Conservation (phyloP, 176 grass and related monocot species). For the Carex pumila region DNA sequence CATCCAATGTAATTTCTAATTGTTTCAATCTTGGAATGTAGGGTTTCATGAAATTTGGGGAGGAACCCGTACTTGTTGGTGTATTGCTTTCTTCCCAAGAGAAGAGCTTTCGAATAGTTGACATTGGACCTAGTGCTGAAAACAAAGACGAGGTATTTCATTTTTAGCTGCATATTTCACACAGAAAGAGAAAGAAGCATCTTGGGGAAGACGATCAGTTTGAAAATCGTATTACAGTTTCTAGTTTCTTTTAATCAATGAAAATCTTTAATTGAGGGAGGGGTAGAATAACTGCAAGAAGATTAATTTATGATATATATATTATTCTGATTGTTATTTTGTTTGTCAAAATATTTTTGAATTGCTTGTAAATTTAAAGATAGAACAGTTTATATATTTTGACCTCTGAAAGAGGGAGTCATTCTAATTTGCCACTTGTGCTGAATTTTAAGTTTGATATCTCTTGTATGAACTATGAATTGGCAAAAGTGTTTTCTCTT, state of each 20-base stretch:
- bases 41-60: constrained; percentile 82
- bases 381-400: background rate
- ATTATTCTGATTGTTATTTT: background rate
- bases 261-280: background rate
- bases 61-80: constrained; percentile 52
- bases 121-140: constrained; percentile 83
- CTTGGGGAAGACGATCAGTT: background rate
- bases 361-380: background rate
- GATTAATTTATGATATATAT: background rate
- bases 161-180: background rate
- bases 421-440: background rate
- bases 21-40: constrained; percentile 21
- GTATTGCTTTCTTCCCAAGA: constrained; percentile 60
- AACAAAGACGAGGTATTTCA: constrained; percentile 57
- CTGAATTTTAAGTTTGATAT: background rate
- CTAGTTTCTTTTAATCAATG: background rate
- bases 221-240: background rate
- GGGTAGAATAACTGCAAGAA: background rate
- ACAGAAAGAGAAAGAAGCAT: background rate
- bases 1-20: background rate
- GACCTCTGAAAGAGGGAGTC: background rate
- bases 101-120: constrained; percentile 66
- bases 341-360: background rate
- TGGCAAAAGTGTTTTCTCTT: background rate
- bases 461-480: background rate